These are phyloP conservation scores for Boletales sp. DNA, from an alignment of 768 basidiomycete genomes.

Conservation along the genomic window DNA sequence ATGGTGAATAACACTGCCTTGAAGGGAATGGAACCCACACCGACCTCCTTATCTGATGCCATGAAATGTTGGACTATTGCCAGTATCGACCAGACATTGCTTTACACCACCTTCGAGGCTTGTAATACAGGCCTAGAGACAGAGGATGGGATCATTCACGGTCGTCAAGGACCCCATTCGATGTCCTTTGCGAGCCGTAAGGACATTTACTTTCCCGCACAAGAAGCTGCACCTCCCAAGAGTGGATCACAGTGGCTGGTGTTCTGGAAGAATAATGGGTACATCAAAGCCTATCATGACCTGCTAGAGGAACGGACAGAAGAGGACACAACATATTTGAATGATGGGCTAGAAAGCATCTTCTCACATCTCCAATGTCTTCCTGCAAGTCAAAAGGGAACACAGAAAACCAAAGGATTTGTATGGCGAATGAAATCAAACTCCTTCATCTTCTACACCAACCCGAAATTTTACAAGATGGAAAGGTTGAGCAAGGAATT, in stretches of 20 bases:
- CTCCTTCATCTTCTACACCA: background rate
- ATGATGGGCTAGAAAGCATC: background rate
- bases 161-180: too few relatives aligned
- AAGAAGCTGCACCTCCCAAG: too few relatives aligned
- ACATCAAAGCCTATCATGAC: constrained; percentile 2
- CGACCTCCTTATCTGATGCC: background rate
- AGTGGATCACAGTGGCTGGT: too few relatives aligned
- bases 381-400: constrained; percentile 2
- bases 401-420: constrained; percentile 3
- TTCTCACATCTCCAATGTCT: constrained; percentile 6
- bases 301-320: background rate
- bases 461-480: constrained; percentile 5
- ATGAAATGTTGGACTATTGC: constrained; percentile 2
- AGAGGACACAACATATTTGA: background rate
- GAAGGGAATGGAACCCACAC: background rate
- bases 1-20: background rate
- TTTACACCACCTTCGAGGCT: background rate
- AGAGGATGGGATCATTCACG: too few relatives aligned
- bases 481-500: background rate
- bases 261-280: too few relatives aligned
- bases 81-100: background rate
- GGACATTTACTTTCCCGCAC: too few relatives aligned
- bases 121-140: too few relatives aligned
- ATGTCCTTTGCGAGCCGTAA: too few relatives aligned
- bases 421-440: background rate